Conservation (phyloP, 257 asterid genomes). For the Solanum chilense region DNA sequence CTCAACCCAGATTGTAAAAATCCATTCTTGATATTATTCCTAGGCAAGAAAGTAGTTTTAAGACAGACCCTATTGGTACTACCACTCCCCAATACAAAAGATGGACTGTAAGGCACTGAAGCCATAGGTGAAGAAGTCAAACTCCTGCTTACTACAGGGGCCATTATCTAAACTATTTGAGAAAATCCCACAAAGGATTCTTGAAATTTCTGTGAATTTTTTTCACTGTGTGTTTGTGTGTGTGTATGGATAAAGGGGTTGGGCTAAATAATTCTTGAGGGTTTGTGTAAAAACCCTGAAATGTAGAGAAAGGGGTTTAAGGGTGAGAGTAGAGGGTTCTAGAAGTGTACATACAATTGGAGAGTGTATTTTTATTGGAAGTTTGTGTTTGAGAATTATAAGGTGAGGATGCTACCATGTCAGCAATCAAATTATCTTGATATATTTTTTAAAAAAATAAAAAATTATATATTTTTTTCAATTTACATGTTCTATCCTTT, state of each 20-base stretch:
- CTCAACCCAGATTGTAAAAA: slow-evolving; percentile 44
- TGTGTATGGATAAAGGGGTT: slow-evolving; percentile 7
- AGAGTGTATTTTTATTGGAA: slow-evolving; percentile 21
- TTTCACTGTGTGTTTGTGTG: background rate
- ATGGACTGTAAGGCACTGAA: slow-evolving; percentile 30
- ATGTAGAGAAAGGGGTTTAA: slow-evolving; percentile 30
- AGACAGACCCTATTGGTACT: slow-evolving; percentile 23
- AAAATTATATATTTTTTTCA: background rate
- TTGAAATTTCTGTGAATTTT: background rate
- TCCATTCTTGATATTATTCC: slow-evolving; percentile 38
- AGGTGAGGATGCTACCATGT: slow-evolving; percentile 51
- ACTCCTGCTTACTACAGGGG: slow-evolving; percentile 77
- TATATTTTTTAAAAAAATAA: background rate
- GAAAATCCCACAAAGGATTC: background rate
- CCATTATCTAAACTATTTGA: slow-evolving; percentile 28
- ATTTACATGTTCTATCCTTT: background rate
- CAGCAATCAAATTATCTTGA: slow-evolving; percentile 32
- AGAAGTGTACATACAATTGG: slow-evolving; percentile 21
- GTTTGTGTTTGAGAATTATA: slow-evolving; percentile 24
- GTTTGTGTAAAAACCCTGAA: background rate
- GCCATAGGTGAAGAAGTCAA: slow-evolving; percentile 48
- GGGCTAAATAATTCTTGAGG: background rate
- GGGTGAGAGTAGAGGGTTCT: slow-evolving; percentile 40
- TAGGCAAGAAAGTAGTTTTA: slow-evolving; percentile 43
- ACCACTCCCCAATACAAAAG: slow-evolving; percentile 28